These are phyloP conservation scores for Waltiozyma solani DNA, from an alignment of 1,139 yeast genomes.

Conservation along the genomic window DNA sequence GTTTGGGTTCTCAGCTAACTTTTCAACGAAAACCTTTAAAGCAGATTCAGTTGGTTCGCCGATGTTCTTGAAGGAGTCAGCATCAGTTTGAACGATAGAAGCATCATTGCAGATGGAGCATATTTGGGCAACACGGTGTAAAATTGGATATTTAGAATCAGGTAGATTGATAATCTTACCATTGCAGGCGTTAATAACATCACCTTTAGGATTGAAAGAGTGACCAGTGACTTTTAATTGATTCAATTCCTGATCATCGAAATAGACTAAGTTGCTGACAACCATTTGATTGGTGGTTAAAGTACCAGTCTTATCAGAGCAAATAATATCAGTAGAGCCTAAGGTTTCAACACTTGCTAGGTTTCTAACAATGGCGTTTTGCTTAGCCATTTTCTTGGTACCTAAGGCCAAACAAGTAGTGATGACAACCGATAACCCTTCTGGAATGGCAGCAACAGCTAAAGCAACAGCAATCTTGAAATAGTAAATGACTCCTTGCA, in stretches of 20 bases:
- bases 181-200: conserved; percentile 26
- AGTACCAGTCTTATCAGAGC: conserved; percentile 81
- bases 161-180: conserved; percentile 10
- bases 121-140: conserved; percentile 22
- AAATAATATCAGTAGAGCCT: conserved; percentile 75
- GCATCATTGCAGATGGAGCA: conserved; percentile 27
- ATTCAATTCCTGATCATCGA: conserved; percentile 9
- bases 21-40: conserved; percentile 51
- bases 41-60: conserved; percentile 87
- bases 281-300: conserved; percentile 76
- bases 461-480: conserved; percentile 53
- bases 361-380: conserved; percentile 68
- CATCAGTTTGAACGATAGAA: conserved; percentile 17
- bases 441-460: conserved; percentile 77
- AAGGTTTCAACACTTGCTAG: conserved; percentile 72
- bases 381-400: conserved; percentile 65
- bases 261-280: conserved; percentile 33
- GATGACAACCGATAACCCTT: conserved; percentile 68
- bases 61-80: conserved; percentile 15
- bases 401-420: conserved; percentile 84
- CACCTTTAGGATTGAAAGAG: conserved; percentile 25
- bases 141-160: conserved; percentile 21
- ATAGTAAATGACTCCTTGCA: conserved; percentile 43
- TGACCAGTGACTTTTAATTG: conserved; percentile 14
- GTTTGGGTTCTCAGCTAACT: conserved; percentile 27